Evolutionary conservation across 2,329 filamentous ascomycete species (phyloP).

Genomic region (Cercospora brassicicola): DNA sequence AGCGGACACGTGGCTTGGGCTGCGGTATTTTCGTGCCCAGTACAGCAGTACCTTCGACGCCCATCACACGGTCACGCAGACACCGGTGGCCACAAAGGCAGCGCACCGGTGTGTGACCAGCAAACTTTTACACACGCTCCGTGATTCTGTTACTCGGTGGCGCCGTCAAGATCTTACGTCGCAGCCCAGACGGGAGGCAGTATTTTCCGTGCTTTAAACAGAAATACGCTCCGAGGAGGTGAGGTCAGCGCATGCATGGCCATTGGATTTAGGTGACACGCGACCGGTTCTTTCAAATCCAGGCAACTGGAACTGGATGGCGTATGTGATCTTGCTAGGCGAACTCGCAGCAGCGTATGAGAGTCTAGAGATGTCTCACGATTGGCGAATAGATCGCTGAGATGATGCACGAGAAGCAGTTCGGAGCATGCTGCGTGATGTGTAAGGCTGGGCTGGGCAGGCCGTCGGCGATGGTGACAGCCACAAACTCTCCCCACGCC

Average conservation of each 20-base stretch:
- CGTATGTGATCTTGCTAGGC: background rate
- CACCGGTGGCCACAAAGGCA: background rate
- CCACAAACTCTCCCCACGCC: background rate
- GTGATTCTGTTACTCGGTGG: background rate
- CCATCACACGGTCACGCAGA: background rate
- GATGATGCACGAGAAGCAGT: background rate
- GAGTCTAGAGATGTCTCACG: background rate
- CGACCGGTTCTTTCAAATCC: background rate
- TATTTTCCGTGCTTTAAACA: background rate
- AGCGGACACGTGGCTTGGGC: background rate
- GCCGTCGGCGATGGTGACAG: background rate
- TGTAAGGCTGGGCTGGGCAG: background rate
- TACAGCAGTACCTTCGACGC: background rate
- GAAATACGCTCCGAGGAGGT: background rate
- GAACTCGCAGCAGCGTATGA: background rate
- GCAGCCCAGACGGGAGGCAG: background rate
- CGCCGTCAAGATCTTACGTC: background rate
- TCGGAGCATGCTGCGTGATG: background rate
- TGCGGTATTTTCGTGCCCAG: background rate
- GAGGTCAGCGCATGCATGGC: background rate
- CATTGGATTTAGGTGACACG: background rate
- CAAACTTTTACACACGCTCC: background rate
- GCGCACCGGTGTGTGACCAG: background rate
- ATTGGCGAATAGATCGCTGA: background rate
- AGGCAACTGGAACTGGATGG: background rate